A percentile compares a stretch with the other conserved stretches of the same genome.
Conservation (phyloP, 176 grass and related monocot genomes). For the Poa annua region DNA sequence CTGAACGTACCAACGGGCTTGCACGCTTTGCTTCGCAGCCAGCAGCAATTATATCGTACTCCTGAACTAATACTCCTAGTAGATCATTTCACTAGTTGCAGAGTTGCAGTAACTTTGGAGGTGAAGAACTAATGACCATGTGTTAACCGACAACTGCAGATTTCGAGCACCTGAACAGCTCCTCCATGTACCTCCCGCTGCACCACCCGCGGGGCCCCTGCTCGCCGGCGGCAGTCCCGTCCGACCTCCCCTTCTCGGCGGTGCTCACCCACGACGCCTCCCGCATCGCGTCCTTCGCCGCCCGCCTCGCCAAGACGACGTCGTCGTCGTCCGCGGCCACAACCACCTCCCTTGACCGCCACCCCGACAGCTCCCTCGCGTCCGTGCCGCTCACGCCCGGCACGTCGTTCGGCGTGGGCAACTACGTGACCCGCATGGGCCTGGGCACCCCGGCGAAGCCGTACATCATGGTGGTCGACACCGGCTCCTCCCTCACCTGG, state of each 20-base stretch:
- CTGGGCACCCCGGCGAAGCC: constrained; percentile 65
- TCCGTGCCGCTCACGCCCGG: constrained; percentile 76
- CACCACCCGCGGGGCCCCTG: constrained; percentile 71
- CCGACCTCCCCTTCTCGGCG: constrained; percentile 60
- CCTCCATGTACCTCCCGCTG: constrained; percentile 57
- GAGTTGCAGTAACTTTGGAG: neutral
- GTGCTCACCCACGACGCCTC: constrained; percentile 63
- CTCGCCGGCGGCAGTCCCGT: constrained; percentile 57
- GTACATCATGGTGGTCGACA: constrained; percentile 77
- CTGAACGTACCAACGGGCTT: neutral
- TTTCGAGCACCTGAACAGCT: constrained; percentile 59
- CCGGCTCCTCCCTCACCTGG: constrained; percentile 80
- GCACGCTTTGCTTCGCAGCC: neutral
- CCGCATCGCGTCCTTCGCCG: constrained; percentile 60
- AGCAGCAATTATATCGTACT: neutral
- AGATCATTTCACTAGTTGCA: neutral
- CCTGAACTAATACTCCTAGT: neutral
- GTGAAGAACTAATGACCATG: neutral
- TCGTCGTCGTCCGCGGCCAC: constrained; percentile 16
- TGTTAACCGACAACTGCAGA: constrained; percentile 22
- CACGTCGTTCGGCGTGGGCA: constrained; percentile 65
- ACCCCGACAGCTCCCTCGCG: constrained; percentile 36
- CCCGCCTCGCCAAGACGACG: constrained; percentile 58
- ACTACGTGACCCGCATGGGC: constrained; percentile 76
- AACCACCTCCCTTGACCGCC: constrained; percentile 20